A percentile compares a stretch with the other conserved stretches of the same genome.
Evolutionary conservation across 2,329 filamentous ascomycete genomes (phyloP).

Genomic region (Monosporascus sp.): DNA sequence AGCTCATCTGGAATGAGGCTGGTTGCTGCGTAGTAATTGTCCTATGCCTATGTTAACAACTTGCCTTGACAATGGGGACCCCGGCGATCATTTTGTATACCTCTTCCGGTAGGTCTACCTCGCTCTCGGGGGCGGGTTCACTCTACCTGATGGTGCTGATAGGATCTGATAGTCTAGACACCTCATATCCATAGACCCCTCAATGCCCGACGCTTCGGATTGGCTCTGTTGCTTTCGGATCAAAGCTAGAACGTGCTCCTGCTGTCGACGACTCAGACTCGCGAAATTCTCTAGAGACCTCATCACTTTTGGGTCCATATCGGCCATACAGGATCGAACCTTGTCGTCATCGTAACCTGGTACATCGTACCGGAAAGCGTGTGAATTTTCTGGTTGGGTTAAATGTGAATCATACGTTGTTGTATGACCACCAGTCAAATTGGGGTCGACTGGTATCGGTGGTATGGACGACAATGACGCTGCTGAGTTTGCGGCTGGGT

Average conservation of each 20-base stretch:
- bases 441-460: slow-evolving; percentile 13
- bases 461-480: slow-evolving; percentile 12
- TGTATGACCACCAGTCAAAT: slow-evolving; percentile 5
- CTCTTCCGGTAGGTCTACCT: neutral
- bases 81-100: neutral
- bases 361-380: slow-evolving; percentile 7
- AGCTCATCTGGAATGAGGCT: neutral
- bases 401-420: neutral
- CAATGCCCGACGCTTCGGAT: slow-evolving; percentile 7
- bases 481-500: slow-evolving; percentile 2
- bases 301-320: slow-evolving; percentile 15
- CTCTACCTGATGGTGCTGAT: slow-evolving; percentile 10
- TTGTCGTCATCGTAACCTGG: slow-evolving; percentile 10
- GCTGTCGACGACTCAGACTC: slow-evolving; percentile 16
- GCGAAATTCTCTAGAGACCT: slow-evolving; percentile 19
- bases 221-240: slow-evolving; percentile 16
- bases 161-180: slow-evolving; percentile 12
- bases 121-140: neutral
- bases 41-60: neutral
- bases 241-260: slow-evolving; percentile 17
- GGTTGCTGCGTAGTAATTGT: neutral
- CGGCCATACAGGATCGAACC: slow-evolving; percentile 10
- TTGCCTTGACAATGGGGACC: neutral
- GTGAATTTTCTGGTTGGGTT: neutral
- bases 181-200: slow-evolving; percentile 12